Evolutionary conservation across 1,284 basidiomycete genomes (phyloP).

Genomic region (Rhodotorula sp.): DNA sequence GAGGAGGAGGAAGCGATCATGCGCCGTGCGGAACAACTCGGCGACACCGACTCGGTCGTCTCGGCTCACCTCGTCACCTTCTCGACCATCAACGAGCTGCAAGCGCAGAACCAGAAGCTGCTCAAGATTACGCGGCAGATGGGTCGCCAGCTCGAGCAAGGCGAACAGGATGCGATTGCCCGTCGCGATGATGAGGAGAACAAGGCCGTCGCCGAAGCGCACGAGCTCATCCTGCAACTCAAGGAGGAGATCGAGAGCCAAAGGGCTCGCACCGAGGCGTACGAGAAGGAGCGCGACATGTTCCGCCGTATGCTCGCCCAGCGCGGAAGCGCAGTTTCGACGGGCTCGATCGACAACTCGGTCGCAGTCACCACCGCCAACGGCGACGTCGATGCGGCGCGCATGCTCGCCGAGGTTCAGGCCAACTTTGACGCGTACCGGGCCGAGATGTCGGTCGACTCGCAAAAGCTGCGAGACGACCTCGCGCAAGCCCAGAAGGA

Average conservation of each 20-base stretch:
- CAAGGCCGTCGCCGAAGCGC: conserved; percentile 80
- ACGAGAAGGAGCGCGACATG: conserved; percentile 83
- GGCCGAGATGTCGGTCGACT: conserved; percentile 71
- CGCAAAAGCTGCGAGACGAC: conserved; percentile 68
- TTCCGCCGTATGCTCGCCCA: conserved; percentile 67
- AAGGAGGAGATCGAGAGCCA: conserved; percentile 69
- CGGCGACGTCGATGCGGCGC: conserved; percentile 31
- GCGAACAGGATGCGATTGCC: conserved; percentile 45
- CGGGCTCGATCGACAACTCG: background rate
- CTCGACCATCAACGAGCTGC: conserved; percentile 72
- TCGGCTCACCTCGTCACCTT: conserved; percentile 88
- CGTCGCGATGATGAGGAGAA: conserved; percentile 55
- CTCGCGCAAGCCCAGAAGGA: conserved; percentile 64
- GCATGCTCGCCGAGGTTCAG: conserved; percentile 64
- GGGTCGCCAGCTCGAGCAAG: conserved; percentile 48
- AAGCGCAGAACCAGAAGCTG: conserved; percentile 86
- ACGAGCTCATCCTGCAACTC: conserved; percentile 76
- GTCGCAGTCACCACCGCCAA: conserved; percentile 48
- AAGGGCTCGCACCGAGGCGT: conserved; percentile 71
- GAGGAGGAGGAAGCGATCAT: conserved; percentile 50
- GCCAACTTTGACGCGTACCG: conserved; percentile 73
- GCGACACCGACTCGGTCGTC: conserved; percentile 69
- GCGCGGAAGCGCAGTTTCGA: conserved; percentile 12
- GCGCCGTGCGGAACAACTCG: conserved; percentile 56
- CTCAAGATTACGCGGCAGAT: conserved; percentile 75